Conservation (phyloP, 2,329 filamentous ascomycete genomes). For the Calonectria ilicicola region DNA sequence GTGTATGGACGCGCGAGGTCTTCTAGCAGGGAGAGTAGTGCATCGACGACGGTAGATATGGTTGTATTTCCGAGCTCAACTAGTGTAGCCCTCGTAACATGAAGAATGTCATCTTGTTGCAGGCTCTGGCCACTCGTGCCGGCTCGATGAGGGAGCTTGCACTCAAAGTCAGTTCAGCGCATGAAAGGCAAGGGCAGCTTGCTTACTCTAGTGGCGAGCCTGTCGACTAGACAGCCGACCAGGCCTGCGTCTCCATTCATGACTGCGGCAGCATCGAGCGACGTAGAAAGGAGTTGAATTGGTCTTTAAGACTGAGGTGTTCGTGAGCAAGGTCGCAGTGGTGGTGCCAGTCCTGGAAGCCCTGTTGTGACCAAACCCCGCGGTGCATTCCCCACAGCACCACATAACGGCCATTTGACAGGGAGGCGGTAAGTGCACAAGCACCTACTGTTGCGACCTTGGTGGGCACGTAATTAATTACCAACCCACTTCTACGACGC, state of each 20-base stretch:
- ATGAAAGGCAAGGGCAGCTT: conserved; percentile 12
- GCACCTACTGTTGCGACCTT: conserved; percentile 2
- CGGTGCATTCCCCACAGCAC: conserved; percentile 23
- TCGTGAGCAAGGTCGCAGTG: conserved; percentile 12
- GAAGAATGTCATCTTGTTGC: conserved; percentile 70
- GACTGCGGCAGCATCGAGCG: conserved; percentile 39
- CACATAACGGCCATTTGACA: conserved; percentile 3
- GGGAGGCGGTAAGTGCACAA: conserved; percentile 1
- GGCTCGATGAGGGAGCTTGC: conserved; percentile 73
- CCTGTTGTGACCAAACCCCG: conserved; percentile 22
- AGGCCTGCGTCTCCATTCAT: conserved; percentile 72
- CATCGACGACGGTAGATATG: conserved; percentile 66
- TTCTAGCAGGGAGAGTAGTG: conserved; percentile 68
- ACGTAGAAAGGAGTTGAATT: conserved; percentile 28
- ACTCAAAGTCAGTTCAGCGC: conserved; percentile 47
- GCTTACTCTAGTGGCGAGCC: conserved; percentile 70
- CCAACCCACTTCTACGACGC: neutral
- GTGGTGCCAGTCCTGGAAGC: conserved; percentile 7
- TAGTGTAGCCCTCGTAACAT: conserved; percentile 71
- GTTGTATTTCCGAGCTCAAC: conserved; percentile 69
- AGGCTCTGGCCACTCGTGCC: conserved; percentile 68
- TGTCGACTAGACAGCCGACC: conserved; percentile 72
- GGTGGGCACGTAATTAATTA: conserved; percentile 6
- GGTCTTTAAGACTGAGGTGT: conserved; percentile 11
- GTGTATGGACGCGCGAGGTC: conserved; percentile 68